Evolutionary conservation across 2,329 filamentous ascomycete species (phyloP).

Genomic region (Xylariales sp.): DNA sequence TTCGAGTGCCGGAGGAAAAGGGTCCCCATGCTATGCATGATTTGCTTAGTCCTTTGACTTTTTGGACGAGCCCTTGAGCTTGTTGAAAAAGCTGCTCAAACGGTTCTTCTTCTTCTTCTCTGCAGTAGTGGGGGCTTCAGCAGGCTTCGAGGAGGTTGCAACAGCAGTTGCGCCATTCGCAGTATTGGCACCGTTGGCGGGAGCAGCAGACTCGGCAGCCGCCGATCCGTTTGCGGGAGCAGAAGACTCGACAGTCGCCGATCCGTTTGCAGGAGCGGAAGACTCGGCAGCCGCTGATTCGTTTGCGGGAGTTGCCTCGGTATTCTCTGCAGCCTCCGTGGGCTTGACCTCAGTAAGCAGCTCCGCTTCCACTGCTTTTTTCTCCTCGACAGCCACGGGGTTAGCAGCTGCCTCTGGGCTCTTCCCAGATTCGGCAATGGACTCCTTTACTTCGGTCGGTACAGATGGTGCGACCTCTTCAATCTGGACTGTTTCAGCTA

Average conservation of each 20-base stretch:
- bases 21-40: neutral
- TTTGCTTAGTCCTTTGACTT: constrained; percentile 7
- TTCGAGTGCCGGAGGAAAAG: neutral
- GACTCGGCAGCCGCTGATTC: constrained; percentile 1
- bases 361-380: neutral
- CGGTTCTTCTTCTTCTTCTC: constrained; percentile 38
- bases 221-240: neutral
- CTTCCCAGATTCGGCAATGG: constrained; percentile 1
- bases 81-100: constrained; percentile 34
- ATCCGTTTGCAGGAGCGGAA: constrained; percentile 1
- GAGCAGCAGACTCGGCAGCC: neutral
- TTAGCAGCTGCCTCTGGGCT: constrained; percentile 9
- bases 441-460: constrained; percentile 13
- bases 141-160: constrained; percentile 9
- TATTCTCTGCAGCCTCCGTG: constrained; percentile 5
- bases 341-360: neutral
- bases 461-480: constrained; percentile 13
- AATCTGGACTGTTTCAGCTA: constrained; percentile 18
- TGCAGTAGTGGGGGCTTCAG: constrained; percentile 25
- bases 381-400: constrained; percentile 10
- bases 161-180: constrained; percentile 9
- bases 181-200: constrained; percentile 2
- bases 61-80: constrained; percentile 11
- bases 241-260: constrained; percentile 4
- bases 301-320: constrained; percentile 4